A percentile compares a stretch with the other conserved stretches of the same genome.
Evolutionary conservation across 2,329 filamentous ascomycete genomes (phyloP).

Genomic region (Penicillium fuscoglaucum): DNA sequence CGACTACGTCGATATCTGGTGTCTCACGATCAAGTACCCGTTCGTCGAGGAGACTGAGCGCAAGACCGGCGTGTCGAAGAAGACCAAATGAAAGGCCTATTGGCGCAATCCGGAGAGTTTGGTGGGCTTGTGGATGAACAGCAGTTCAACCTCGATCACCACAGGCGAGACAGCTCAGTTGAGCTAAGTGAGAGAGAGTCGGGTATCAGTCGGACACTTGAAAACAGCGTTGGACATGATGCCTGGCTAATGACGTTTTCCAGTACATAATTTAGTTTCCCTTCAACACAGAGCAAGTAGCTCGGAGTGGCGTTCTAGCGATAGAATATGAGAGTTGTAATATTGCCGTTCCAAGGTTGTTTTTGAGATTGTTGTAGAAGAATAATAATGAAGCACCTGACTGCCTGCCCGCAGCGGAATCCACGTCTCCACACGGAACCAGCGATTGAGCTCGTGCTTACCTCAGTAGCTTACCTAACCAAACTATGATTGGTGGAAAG

Average conservation of each 20-base stretch:
- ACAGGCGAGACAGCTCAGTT: slow-evolving; percentile 4
- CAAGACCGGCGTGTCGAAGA: slow-evolving; percentile 32
- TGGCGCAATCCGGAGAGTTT: background rate
- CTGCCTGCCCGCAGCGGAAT: slow-evolving; percentile 8
- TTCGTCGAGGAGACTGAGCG: slow-evolving; percentile 44
- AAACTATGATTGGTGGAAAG: slow-evolving; percentile 19
- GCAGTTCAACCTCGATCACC: slow-evolving; percentile 21
- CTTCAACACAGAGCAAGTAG: background rate
- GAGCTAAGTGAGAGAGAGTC: slow-evolving; percentile 5
- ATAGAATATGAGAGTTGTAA: slow-evolving; percentile 13
- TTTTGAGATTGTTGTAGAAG: slow-evolving; percentile 2
- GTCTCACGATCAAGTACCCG: slow-evolving; percentile 91
- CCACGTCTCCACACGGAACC: slow-evolving; percentile 5
- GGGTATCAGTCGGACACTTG: slow-evolving; percentile 7
- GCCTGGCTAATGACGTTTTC: slow-evolving; percentile 10
- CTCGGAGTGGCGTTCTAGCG: slow-evolving; percentile 8
- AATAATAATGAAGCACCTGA: slow-evolving; percentile 5
- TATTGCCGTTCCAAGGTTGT: background rate
- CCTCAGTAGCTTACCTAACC: slow-evolving; percentile 2
- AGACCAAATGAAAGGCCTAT: slow-evolving; percentile 18
- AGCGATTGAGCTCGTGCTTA: slow-evolving; percentile 4
- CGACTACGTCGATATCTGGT: slow-evolving; percentile 98
- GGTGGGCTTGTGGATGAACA: slow-evolving; percentile 10
- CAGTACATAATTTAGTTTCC: slow-evolving; percentile 14
- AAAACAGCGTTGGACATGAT: slow-evolving; percentile 6